A percentile compares a stretch with the other conserved stretches of the same genome.
Conservation (phyloP, 2,329 filamentous ascomycete species). For the Exophiala spinifera region DNA sequence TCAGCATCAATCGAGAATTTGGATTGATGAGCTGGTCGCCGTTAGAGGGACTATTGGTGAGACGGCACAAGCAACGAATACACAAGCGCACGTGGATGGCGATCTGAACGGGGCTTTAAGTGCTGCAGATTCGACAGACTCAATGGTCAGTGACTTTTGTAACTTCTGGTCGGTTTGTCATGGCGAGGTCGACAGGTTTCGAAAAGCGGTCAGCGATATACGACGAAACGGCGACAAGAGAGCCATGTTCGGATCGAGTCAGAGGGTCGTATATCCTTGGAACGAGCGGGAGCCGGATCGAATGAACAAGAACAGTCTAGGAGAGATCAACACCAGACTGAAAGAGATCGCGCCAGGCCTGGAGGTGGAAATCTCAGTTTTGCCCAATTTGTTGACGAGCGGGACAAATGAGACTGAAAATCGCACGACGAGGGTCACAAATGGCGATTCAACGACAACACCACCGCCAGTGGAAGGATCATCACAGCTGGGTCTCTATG, state of each 20-base stretch:
- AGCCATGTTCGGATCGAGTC: slow-evolving; percentile 36
- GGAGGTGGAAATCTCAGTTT: slow-evolving; percentile 69
- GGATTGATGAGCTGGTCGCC: slow-evolving; percentile 12
- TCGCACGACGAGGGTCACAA: too few relatives aligned
- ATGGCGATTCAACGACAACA: too few relatives aligned
- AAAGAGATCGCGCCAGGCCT: slow-evolving; percentile 67
- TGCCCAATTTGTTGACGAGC: slow-evolving; percentile 65
- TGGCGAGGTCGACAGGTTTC: slow-evolving; percentile 4
- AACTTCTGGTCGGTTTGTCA: slow-evolving; percentile 37
- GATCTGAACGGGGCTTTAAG: too few relatives aligned
- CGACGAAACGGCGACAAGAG: slow-evolving; percentile 2
- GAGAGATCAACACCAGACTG: slow-evolving; percentile 69
- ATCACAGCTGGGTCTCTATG: slow-evolving; percentile 84
- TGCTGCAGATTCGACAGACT: neutral
- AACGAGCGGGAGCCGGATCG: slow-evolving; percentile 60
- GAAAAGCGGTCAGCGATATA: slow-evolving; percentile 3
- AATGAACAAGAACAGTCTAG: slow-evolving; percentile 54
- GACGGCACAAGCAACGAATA: too few relatives aligned
- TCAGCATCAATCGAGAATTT: slow-evolving; percentile 17
- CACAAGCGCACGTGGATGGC: too few relatives aligned
- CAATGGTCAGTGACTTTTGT: slow-evolving; percentile 41
- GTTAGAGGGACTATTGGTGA: too few relatives aligned
- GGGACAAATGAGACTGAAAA: slow-evolving; percentile 20
- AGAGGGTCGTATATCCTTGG: slow-evolving; percentile 62
- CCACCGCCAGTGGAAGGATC: slow-evolving; percentile 41